These are phyloP conservation scores for Phytophthora pseudosyringae DNA, from an alignment of 352 stramenopile species.

Conservation along the genomic window DNA sequence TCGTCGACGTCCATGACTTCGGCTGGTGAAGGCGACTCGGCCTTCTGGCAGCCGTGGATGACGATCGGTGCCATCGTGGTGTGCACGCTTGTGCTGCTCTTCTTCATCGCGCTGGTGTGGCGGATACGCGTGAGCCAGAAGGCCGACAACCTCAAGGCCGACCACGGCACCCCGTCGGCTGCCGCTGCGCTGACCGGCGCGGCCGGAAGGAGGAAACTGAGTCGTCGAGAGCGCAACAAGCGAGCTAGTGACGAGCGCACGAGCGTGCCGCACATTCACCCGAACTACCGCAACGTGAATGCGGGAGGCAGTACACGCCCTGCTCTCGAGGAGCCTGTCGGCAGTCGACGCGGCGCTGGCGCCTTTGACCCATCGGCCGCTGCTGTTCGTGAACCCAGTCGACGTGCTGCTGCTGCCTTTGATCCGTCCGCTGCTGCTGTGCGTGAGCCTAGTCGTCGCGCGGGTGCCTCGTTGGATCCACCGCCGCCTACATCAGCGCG, in stretches of 20 bases:
- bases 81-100: constrained; percentile 54
- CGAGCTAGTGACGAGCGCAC: constrained; percentile 14
- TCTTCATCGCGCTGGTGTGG: constrained; percentile 61
- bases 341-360: constrained; percentile 4
- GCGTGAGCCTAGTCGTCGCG: constrained; percentile 20
- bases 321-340: constrained; percentile 10
- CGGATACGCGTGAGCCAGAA: constrained; percentile 44
- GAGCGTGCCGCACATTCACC: constrained; percentile 31
- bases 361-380: constrained; percentile 15
- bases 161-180: constrained; percentile 18
- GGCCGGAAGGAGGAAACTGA: constrained; percentile 12
- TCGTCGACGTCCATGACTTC: constrained; percentile 45
- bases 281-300: constrained; percentile 40
- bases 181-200: constrained; percentile 18
- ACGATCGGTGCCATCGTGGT: constrained; percentile 65
- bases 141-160: constrained; percentile 29
- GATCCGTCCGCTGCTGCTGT: constrained; percentile 16
- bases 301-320: constrained; percentile 20
- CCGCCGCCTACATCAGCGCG: constrained; percentile 9
- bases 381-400: constrained; percentile 17
- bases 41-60: constrained; percentile 84
- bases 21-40: not conserved
- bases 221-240: constrained; percentile 25
- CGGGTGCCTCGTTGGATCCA: constrained; percentile 14
- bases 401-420: constrained; percentile 20